Evolutionary conservation across 2,329 filamentous ascomycete species (phyloP), one percentile per base, ranked within the genome.

Genomic region (Colletotrichum truncatum): DNA sequence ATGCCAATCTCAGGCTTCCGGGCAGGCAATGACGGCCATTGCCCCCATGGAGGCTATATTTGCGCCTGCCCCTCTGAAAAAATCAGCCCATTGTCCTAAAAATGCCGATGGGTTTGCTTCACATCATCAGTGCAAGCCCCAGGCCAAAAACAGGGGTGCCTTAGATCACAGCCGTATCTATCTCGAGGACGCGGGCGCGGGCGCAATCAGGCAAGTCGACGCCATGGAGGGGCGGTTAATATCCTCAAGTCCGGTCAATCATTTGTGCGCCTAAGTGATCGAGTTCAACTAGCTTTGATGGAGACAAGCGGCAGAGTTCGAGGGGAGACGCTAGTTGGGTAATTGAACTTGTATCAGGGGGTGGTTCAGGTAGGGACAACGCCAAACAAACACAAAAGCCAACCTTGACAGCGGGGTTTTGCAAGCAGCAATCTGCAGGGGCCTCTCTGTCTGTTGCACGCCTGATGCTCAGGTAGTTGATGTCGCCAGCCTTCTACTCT

Each of bases 351-450:
- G 34, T 57, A 57, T 38, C 39, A 25, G 39, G 43, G 52, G 25
- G 16, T 39, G 30, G 11, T 38, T 28, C 10, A 25, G 32, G 23
- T 23, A 30, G 8, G 21, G 18, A 36, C 34, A 4, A 30, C 38
- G 26, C 25, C 54, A 28, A 49, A 58, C 21, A 38, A 63, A 38
- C 45, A 16, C 39, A 46, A 30, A 53, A 23, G 18, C 23, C 18
- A 18, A 32, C 55, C 32, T n/a, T 48, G 46, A 48, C 39, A 60
- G 61, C 55, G 46, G 46, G 45, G 39, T 39, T n/a, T 46, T 64
- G 55, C 39, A 18, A 60, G 36, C 36, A 25, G 34, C 38, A 21
- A 63, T 43, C 34, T 36, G 55, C 38, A 60, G 55, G 46, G 55
- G 30, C 38, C 48, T 64, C 23, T 60, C 25, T 45, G 6, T n/a